phyloP scores from a whole-genome alignment of 108 stramenopile species.

The Cyclotella sp. region DNA sequence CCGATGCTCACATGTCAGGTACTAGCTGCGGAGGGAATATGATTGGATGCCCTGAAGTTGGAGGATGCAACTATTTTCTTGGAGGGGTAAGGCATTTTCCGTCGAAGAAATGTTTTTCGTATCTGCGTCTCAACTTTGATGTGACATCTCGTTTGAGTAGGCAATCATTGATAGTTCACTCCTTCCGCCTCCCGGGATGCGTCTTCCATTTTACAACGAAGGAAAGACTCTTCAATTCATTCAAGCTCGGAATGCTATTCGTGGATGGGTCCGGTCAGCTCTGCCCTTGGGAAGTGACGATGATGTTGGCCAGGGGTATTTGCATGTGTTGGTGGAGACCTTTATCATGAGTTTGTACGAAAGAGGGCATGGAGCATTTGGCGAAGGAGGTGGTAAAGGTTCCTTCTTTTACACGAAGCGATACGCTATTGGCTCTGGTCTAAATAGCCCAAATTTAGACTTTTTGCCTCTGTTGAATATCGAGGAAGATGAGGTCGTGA shows the following conservation, averaged over 20 bases:
- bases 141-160: no score
- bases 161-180: slow-evolving; percentile 82
- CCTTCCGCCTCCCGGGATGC: slow-evolving; percentile 73
- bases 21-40: slow-evolving; percentile 67
- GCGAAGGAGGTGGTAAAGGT: slow-evolving; percentile 80
- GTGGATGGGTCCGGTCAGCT: slow-evolving; percentile 80
- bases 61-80: slow-evolving; percentile 76
- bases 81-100: slow-evolving; percentile 52
- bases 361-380: slow-evolving; percentile 83
- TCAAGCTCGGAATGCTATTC: slow-evolving; percentile 83
- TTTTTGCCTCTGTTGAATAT: slow-evolving; percentile 85
- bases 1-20: slow-evolving; percentile 84
- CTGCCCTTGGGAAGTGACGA: slow-evolving; percentile 77
- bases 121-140: no score
- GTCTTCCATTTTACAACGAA: slow-evolving; percentile 74
- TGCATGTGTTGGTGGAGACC: slow-evolving; percentile 70
- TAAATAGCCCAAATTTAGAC: slow-evolving; percentile 84
- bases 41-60: slow-evolving; percentile 77
- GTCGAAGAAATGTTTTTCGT: no score
- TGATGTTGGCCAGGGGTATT: slow-evolving; percentile 86
- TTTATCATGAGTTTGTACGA: slow-evolving; percentile 89
- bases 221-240: slow-evolving; percentile 80
- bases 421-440: slow-evolving; percentile 74
- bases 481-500: slow-evolving; percentile 77
- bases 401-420: slow-evolving; percentile 75